Percentiles rank a stretch among this genome's conserved stretches.
Evolutionary conservation across 257 asterid genomes (phyloP).

Genomic region (Knoxia roxburghii): DNA sequence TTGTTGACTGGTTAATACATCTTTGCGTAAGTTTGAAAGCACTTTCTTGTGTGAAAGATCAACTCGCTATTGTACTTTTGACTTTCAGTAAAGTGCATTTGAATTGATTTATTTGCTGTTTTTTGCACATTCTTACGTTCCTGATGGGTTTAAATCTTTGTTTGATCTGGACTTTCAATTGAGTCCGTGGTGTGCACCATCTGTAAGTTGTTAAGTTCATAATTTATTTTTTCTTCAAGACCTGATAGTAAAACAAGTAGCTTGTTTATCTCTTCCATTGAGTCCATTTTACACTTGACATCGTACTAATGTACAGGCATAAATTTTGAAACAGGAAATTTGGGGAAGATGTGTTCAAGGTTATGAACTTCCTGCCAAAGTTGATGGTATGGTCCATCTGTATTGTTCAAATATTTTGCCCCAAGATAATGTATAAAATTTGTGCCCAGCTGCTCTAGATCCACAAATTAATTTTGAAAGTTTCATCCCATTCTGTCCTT

Average conservation of each 20-base stretch:
- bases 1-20: neutral
- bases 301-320: neutral
- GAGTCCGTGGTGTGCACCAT: neutral
- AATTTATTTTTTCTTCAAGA: neutral
- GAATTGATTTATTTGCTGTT: neutral
- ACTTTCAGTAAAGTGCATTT: neutral
- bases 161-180: slow-evolving; percentile 4
- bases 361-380: slow-evolving; percentile 6
- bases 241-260: neutral
- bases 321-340: neutral
- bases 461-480: neutral
- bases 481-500: neutral
- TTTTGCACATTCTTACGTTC: neutral
- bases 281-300: neutral
- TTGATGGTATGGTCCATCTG: slow-evolving; percentile 2
- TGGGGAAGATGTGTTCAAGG: slow-evolving; percentile 1
- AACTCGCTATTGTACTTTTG: neutral
- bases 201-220: neutral
- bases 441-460: neutral
- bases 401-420: neutral
- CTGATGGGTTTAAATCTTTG: neutral
- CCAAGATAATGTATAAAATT: neutral
- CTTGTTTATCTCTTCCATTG: neutral
- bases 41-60: neutral
- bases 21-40: neutral